These are phyloP conservation scores for Pestalotiopsis fici DNA, from an alignment of 2,329 filamentous ascomycete genomes.

Conservation along the genomic window DNA sequence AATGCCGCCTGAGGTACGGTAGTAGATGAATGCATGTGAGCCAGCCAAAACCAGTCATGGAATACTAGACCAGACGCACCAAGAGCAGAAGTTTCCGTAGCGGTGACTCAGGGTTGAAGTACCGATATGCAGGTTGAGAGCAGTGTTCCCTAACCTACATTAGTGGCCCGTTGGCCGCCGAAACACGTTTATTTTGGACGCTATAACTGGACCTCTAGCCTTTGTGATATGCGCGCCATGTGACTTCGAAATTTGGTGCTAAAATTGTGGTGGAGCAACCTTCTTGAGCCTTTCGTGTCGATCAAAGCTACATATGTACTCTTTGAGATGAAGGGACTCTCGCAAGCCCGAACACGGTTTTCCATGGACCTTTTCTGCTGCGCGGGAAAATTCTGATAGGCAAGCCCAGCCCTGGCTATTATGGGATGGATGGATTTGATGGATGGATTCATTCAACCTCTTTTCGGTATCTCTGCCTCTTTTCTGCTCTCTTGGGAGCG, in stretches of 20 bases:
- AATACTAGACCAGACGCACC: neutral
- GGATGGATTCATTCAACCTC: neutral
- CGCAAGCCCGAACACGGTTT: neutral
- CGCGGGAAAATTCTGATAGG: conserved; percentile 11
- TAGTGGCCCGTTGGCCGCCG: conserved; percentile 20
- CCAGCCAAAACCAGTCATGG: neutral
- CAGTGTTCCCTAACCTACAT: conserved; percentile 1
- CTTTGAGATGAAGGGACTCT: neutral
- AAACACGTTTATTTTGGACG: conserved; percentile 28
- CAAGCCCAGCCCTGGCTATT: neutral
- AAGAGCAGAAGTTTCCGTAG: neutral
- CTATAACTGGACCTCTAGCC: conserved; percentile 16
- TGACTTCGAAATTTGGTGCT: conserved; percentile 20
- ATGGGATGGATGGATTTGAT: too few species aligned
- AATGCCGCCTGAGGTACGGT: neutral
- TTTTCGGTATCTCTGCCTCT: neutral
- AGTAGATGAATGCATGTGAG: neutral
- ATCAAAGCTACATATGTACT: conserved; percentile 15
- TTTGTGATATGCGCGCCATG: conserved; percentile 20
- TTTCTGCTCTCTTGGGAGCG: neutral
- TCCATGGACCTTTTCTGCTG: neutral
- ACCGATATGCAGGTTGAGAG: conserved; percentile 16
- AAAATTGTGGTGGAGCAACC: conserved; percentile 20
- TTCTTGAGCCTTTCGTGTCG: conserved; percentile 18
- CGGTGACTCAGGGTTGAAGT: conserved; percentile 14